Percentiles rank a stretch among this genome's conserved stretches.
Evolutionary conservation across 805 yeast species (phyloP).

Genomic region (Nakazawaea molendinolei): DNA sequence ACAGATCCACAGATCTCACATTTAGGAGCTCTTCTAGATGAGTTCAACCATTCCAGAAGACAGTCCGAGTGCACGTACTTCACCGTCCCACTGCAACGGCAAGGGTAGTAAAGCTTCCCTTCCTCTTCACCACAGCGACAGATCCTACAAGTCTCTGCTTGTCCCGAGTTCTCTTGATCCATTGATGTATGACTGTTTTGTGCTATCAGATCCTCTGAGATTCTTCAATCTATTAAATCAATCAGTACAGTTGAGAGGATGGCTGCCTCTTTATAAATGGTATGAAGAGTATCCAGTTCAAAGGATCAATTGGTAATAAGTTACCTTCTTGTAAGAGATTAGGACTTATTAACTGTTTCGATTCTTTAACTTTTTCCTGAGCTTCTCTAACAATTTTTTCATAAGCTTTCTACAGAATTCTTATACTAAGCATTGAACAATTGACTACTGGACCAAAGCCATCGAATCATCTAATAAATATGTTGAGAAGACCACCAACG

Average conservation of each 20-base stretch:
- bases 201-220: too few species aligned
- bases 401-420: too few species aligned
- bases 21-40: constrained; percentile 50
- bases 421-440: neutral
- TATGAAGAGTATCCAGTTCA: too few species aligned
- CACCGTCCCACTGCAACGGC: constrained; percentile 91
- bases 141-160: constrained; percentile 71
- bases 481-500: constrained; percentile 72
- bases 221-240: too few species aligned
- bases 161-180: constrained; percentile 12
- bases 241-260: too few species aligned
- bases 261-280: too few species aligned
- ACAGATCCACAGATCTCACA: constrained; percentile 88
- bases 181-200: too few species aligned
- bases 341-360: too few species aligned
- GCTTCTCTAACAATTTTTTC: too few species aligned
- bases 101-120: constrained; percentile 77
- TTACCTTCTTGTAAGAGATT: too few species aligned
- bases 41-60: constrained; percentile 78
- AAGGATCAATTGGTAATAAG: too few species aligned
- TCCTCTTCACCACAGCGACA: constrained; percentile 87
- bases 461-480: constrained; percentile 17
- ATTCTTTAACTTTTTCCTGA: too few species aligned
- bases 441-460: constrained; percentile 15
- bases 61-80: constrained; percentile 92